Evolutionary conservation across 495 filamentous ascomycete genomes (phyloP).

Genomic region (Neurospora tetrasperma): DNA sequence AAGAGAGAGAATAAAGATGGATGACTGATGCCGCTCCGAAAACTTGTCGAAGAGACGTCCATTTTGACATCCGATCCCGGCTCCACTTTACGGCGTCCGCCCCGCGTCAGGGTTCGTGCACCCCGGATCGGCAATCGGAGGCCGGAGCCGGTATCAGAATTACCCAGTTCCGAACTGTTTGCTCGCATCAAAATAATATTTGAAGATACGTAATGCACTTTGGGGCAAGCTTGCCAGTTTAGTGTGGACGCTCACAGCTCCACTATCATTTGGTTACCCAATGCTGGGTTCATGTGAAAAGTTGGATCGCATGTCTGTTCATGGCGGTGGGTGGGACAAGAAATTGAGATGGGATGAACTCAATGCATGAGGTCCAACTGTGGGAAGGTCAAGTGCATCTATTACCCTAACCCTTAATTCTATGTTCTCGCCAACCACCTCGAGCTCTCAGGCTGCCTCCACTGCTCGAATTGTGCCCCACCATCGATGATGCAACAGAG

Average conservation of each 20-base stretch:
- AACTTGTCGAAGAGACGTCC: not conserved
- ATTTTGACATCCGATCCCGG: not conserved
- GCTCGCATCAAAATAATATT: not conserved
- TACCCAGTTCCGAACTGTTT: not conserved
- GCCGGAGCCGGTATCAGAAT: not conserved
- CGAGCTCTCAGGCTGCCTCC: not conserved
- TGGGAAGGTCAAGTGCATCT: not conserved
- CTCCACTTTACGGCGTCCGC: not conserved
- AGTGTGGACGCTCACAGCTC: not conserved
- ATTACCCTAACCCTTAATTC: not conserved
- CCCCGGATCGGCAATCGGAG: not conserved
- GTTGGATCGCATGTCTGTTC: not conserved
- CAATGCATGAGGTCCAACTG: not conserved
- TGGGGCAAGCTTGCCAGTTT: not conserved
- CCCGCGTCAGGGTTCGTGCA: not conserved
- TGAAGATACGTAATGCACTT: not conserved
- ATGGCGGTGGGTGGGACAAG: not conserved
- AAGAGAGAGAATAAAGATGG: not conserved
- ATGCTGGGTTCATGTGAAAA: not conserved
- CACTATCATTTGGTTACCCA: not conserved
- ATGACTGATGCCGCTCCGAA: not conserved
- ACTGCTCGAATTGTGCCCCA: not conserved
- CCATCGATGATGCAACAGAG: slow-evolving; percentile 1
- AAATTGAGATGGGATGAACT: not conserved
- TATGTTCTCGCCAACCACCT: not conserved